Conservation (phyloP, 2,329 filamentous ascomycete genomes). For the Colletotrichum phormii region DNA sequence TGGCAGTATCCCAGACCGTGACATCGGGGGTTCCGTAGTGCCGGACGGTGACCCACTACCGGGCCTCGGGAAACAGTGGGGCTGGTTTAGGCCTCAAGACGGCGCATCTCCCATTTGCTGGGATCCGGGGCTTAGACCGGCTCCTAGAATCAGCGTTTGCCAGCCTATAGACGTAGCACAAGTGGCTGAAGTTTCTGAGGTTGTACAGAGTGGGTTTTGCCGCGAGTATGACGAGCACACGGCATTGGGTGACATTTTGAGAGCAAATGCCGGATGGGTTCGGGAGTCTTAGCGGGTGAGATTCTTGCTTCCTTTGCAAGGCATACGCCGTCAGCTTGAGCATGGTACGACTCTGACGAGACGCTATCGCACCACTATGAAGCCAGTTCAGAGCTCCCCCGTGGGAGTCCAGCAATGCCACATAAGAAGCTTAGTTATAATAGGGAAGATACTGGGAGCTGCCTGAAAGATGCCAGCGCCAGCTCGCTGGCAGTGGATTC, state of each 20-base stretch:
- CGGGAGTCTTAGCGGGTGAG: background rate
- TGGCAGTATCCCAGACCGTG: background rate
- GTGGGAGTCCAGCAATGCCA: too few relatives aligned
- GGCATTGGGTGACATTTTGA: background rate
- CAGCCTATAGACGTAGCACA: background rate
- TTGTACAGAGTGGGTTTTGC: background rate
- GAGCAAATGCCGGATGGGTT: constrained; percentile 9
- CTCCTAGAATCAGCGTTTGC: background rate
- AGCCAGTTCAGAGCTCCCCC: background rate
- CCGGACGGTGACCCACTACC: constrained; percentile 5
- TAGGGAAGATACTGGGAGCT: background rate
- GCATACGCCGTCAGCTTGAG: constrained; percentile 1
- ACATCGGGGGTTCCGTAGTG: constrained; percentile 12
- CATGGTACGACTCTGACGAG: constrained; percentile 27
- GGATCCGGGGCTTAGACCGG: background rate
- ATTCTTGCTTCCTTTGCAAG: background rate
- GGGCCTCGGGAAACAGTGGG: background rate
- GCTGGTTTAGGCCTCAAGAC: background rate
- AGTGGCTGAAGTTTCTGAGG: background rate
- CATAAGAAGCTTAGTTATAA: too few relatives aligned
- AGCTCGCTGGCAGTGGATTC: constrained; percentile 4
- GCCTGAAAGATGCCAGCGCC: background rate
- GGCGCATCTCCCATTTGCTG: background rate
- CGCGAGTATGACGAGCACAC: background rate
- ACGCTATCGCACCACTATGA: background rate